Conservation (phyloP, 148 eudicot genomes). For the Silene uniflora region DNA sequence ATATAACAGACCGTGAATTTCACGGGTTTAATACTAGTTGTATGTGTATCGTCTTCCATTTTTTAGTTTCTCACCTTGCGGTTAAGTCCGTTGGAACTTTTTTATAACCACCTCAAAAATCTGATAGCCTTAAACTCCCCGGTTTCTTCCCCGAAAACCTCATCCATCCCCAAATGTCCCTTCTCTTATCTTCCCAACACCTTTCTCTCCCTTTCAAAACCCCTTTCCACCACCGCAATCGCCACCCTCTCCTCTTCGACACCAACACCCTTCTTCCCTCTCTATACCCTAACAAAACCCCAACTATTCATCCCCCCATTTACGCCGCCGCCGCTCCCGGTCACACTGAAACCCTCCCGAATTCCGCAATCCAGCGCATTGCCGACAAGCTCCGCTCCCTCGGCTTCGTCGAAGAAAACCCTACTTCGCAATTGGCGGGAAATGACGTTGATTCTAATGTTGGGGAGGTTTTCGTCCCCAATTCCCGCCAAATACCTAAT, state of each 20-base stretch:
- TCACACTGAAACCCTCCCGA: conserved; percentile 34
- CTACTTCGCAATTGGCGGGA: background rate
- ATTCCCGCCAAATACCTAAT: conserved; percentile 51
- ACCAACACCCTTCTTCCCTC: conserved; percentile 20
- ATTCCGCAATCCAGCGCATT: conserved; percentile 84
- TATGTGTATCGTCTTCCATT: no score
- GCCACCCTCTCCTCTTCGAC: conserved; percentile 20
- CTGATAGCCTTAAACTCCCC: background rate
- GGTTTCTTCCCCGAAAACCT: background rate
- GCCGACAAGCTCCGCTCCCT: conserved; percentile 89
- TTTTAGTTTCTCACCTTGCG: no score
- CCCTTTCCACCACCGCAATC: conserved; percentile 4
- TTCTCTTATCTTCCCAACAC: conserved; percentile 17
- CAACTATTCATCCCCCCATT: conserved; percentile 27
- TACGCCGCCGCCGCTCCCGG: conserved; percentile 21
- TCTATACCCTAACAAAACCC: conserved; percentile 14
- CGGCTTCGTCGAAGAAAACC: conserved; percentile 56
- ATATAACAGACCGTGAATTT: no score
- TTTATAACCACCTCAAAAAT: background rate
- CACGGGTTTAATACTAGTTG: no score
- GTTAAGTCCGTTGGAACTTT: no score
- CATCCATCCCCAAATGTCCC: conserved; percentile 18
- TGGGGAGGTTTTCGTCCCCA: conserved; percentile 80
- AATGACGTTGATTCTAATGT: background rate
- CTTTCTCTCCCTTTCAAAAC: conserved; percentile 21